Evolutionary conservation across 306 rosid genomes (phyloP), one percentile per base, ranked within the genome.

Genomic region (Sesbania bispinosa): DNA sequence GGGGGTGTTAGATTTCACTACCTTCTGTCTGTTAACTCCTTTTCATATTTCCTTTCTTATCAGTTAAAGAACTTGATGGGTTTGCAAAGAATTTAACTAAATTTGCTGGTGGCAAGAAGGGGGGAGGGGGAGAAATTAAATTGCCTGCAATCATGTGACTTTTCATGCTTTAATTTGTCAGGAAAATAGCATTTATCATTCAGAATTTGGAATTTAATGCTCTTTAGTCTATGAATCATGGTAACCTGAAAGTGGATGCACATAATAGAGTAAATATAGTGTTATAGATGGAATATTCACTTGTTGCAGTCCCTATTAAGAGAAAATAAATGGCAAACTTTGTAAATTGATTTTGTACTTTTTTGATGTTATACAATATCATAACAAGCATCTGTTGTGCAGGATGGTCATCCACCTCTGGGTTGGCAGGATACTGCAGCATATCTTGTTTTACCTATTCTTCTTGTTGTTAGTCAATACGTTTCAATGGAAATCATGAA

Each of bases 371-470:
- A 24, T 51, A 4, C 72, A 46, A 48, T 59, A 15, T 33, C 57
- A 48, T 70, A 46, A 71, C 50, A 45, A 33, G 19, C 39, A 51
- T 59, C 71, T 82, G 58, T 71, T 42, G 16, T 82, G 74, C 86
- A 95, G 99, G 99, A 95, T 73, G 99, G 99, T 21, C 99, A 91
- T 76, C 99, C 99, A 75, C 99, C 99, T 69, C 78, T 95, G 83
- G 99, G 97, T 68, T 95, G 99, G 99, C 11, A 67, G 2, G 96
- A 95, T 71, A 91, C 99, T 53, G 90, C 81, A 42, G 97, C 97
- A 63, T 91, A 95, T 82, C 97, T 95, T 65, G 91, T 91, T 81
- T 88, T 95, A 81, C 99, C 99, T 23, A 75, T 91, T 66, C 99
- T 95, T 74, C 97, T 95, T 38, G 77, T 95, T 66, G 79, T 73